Base-by-base conservation (phyloP, 495 filamentous ascomycete species). In the Oidiodendron maius region DNA sequence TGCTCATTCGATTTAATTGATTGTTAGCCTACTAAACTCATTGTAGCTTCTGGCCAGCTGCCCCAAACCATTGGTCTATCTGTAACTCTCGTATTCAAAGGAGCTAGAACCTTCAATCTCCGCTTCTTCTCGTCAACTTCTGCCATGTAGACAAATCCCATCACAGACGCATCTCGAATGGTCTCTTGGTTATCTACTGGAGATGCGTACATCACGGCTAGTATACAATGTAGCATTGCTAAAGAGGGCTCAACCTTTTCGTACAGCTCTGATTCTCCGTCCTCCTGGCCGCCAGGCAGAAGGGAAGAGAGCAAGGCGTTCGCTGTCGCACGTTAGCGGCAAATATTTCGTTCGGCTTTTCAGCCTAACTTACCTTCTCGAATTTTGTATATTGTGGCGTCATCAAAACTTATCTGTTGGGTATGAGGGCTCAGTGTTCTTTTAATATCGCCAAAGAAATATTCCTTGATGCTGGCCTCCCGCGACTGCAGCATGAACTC, bases 121-220 rank as follows among this genome's bases (percentile, higher is more conserved):
- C 81, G 81, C 66, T 86, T 87, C 44, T 89, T 83, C 40, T 83
- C 84, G 54, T 99, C 91, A 6, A 97, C 90, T 41, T 93, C 86
- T 0, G 84, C 78, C 25, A 99, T 83, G 60, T 94, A 95, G 30
- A 96, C 76, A 64, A 94, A 97, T 4, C 93, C 93, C 73, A 94
- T 83, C 16, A 96, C 81, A 34, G 84, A 89, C 0, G 91, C 83
- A 54, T 93, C 86, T 11, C 86, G 81, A 37, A 98, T 82, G 4
- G 79, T 75, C 30, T 88, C 79, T 6, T 82, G 72, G 3, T 73
- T 69, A 43, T 90, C 87, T 3, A 72, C 77, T 1, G 78, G 60
- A 1, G 82, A 69, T 1, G 83, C 86, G 41, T 87, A 79, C 51
- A 90, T 84, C 47, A 98, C 78, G 2, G 91, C 88, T 1, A 96